phyloP scores from a whole-genome alignment of 306 rosid species.

The barrel medic (Medicago truncatula) region DNA sequence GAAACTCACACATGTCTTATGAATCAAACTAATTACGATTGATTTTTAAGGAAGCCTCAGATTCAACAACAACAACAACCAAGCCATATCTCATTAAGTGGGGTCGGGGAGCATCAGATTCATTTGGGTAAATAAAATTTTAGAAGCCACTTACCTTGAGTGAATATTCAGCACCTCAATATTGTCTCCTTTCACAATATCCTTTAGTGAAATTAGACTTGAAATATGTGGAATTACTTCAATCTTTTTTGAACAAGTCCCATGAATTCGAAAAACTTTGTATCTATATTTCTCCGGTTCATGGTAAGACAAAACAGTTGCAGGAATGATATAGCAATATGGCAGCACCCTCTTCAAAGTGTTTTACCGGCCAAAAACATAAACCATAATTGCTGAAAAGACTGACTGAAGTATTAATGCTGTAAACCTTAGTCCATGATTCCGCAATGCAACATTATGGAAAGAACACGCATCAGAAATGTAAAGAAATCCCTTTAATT shows the following conservation, averaged over 20 bases:
- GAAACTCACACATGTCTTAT: too few species aligned
- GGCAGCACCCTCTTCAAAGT: background rate
- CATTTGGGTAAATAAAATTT: too few species aligned
- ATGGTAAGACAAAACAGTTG: background rate
- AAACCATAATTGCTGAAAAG: background rate
- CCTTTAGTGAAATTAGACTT: background rate
- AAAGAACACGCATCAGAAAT: background rate
- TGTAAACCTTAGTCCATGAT: background rate
- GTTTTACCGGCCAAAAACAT: background rate
- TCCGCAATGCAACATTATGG: background rate
- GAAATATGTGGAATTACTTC: background rate
- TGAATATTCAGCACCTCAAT: background rate
- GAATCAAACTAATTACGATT: too few species aligned
- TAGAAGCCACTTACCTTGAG: background rate
- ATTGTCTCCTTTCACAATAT: background rate
- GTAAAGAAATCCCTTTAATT: background rate
- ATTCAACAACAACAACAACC: too few species aligned
- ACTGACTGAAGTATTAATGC: too few species aligned
- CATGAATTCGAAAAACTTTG: background rate
- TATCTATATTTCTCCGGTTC: background rate
- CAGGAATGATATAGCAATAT: background rate
- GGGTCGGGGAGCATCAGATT: too few species aligned
- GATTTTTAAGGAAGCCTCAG: too few species aligned
- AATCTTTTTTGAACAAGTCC: background rate
- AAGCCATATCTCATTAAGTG: too few species aligned